A percentile compares a stretch with the other conserved stretches of the same genome.
These are phyloP conservation scores for Saccharomyces hybrid DNA, from an alignment of 1,139 yeast species.

Conservation along the genomic window DNA sequence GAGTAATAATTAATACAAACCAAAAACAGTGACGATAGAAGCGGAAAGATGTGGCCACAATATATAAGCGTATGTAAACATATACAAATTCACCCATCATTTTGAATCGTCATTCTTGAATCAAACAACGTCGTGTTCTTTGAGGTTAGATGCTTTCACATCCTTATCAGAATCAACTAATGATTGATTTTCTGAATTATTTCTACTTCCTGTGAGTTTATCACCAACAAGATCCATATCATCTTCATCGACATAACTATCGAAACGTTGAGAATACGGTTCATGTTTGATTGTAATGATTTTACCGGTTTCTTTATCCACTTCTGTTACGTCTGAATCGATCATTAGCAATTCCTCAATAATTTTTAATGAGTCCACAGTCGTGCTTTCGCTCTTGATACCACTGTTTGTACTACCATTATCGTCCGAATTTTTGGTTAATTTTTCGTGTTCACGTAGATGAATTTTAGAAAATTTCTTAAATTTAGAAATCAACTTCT, in stretches of 20 bases:
- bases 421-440: conserved; percentile 7
- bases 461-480: conserved; percentile 28
- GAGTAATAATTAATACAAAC: not conserved
- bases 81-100: not conserved
- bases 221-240: not conserved
- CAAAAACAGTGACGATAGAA: not conserved
- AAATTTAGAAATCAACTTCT: conserved; percentile 28
- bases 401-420: no score
- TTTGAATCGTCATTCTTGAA: not conserved
- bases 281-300: conserved; percentile 18
- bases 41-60: not conserved
- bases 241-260: not conserved
- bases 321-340: conserved; percentile 28
- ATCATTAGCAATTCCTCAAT: conserved; percentile 30
- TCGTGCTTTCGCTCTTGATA: no score
- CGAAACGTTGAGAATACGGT: not conserved
- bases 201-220: not conserved
- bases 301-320: conserved; percentile 19
- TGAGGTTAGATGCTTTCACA: not conserved
- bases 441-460: conserved; percentile 19
- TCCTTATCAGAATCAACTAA: not conserved
- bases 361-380: no score
- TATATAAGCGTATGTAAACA: not conserved
- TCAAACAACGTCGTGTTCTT: not conserved
- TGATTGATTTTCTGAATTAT: not conserved